These are phyloP conservation scores for Bryoerythrophyllum caledonicum DNA, from an alignment of 225 moss, liverwort and hornwort genomes.

Conservation along the genomic window DNA sequence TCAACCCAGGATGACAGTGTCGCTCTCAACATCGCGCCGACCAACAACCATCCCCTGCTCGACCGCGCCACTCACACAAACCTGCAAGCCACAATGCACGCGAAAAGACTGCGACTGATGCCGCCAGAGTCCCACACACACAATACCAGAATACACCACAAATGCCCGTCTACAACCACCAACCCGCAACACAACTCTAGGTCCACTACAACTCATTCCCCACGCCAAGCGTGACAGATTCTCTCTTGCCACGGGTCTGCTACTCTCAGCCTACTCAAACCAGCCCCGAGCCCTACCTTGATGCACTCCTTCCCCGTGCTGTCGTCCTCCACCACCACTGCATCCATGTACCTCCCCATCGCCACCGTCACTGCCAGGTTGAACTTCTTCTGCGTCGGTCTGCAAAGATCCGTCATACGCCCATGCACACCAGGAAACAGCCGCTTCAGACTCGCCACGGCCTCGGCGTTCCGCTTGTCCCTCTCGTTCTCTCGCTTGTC, in stretches of 20 bases:
- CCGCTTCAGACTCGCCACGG: constrained; percentile 92
- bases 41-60: no score
- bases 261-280: not conserved
- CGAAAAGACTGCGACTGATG: no score
- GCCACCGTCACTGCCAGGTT: constrained; percentile 98
- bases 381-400: constrained; percentile 97
- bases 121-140: not conserved
- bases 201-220: not conserved
- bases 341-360: constrained; percentile 99
- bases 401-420: constrained; percentile 99
- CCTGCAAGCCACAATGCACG: no score
- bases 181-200: not conserved
- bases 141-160: not conserved
- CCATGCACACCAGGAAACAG: constrained; percentile 98
- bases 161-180: not conserved
- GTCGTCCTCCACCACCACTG: constrained; percentile 98
- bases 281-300: constrained; percentile 56
- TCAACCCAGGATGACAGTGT: no score
- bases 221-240: not conserved
- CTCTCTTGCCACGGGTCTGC: not conserved
- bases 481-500: constrained; percentile 96
- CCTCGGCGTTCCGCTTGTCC: constrained; percentile 89
- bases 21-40: no score
- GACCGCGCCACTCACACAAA: no score
- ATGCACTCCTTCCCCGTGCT: constrained; percentile 96